These are phyloP conservation scores for Cyclostephanos tholiformis DNA, from an alignment of 108 stramenopile species.

Conservation along the genomic window DNA sequence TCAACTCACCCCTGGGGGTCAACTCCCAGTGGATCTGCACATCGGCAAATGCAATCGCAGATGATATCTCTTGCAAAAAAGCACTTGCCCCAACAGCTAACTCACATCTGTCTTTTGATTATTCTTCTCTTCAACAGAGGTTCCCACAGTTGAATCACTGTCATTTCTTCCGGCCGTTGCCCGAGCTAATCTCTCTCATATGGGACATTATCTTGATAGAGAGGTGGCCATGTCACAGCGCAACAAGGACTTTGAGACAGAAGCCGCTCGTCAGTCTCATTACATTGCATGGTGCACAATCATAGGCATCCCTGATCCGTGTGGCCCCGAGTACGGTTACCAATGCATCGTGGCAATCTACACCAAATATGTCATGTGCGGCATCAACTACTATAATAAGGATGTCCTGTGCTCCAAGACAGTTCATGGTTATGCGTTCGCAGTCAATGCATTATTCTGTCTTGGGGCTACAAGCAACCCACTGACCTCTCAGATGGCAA, in stretches of 20 bases:
- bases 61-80: conserved; percentile 11
- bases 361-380: no score
- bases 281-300: no score
- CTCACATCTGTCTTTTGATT: conserved; percentile 4
- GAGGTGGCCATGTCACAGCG: no score
- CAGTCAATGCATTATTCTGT: neutral
- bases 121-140: conserved; percentile 21
- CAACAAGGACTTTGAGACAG: no score
- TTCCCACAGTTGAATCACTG: conserved; percentile 14
- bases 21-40: no score
- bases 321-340: no score
- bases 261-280: no score
- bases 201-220: no score
- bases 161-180: neutral
- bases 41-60: conserved; percentile 8
- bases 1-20: no score
- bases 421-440: neutral
- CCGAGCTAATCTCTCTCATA: conserved; percentile 5
- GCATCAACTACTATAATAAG: neutral
- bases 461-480: neutral
- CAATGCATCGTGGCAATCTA: no score
- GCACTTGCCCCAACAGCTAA: conserved; percentile 19
- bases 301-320: neutral
- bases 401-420: neutral
- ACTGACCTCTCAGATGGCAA: no score